Conservation (phyloP, 306 rosid species). For the Hylodesmum podocarpum region DNA sequence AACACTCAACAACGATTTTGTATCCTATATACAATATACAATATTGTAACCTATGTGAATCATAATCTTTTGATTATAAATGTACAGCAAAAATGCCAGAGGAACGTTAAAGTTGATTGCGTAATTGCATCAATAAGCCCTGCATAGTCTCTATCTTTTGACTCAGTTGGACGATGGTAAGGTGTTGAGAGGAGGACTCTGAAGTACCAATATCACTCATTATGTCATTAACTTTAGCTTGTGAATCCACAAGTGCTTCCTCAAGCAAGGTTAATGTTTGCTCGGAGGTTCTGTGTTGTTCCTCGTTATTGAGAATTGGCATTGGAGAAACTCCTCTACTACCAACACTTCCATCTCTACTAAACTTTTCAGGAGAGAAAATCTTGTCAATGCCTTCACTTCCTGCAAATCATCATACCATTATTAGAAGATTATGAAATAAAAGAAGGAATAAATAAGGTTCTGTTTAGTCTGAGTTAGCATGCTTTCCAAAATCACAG, state of each 20-base stretch:
- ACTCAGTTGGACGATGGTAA: constrained; percentile 50
- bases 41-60: constrained; percentile 43
- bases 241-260: constrained; percentile 65
- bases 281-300: constrained; percentile 47
- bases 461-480: not conserved
- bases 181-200: constrained; percentile 55
- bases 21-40: constrained; percentile 57
- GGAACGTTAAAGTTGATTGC: constrained; percentile 53
- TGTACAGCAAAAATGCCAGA: constrained; percentile 35
- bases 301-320: constrained; percentile 43
- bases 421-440: not conserved
- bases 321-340: constrained; percentile 54
- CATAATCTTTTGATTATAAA: constrained; percentile 34
- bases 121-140: constrained; percentile 53
- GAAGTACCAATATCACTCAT: constrained; percentile 44
- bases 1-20: constrained; percentile 32
- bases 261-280: constrained; percentile 70
- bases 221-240: constrained; percentile 56
- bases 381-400: constrained; percentile 85
- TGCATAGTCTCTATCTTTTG: constrained; percentile 76
- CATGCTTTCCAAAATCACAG: not conserved
- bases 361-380: constrained; percentile 59
- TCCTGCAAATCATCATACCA: constrained; percentile 57
- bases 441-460: not conserved
- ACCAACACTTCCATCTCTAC: constrained; percentile 52